These are phyloP conservation scores for Aspergillus niger DNA, from an alignment of 2,329 filamentous ascomycete species.

Conservation along the genomic window DNA sequence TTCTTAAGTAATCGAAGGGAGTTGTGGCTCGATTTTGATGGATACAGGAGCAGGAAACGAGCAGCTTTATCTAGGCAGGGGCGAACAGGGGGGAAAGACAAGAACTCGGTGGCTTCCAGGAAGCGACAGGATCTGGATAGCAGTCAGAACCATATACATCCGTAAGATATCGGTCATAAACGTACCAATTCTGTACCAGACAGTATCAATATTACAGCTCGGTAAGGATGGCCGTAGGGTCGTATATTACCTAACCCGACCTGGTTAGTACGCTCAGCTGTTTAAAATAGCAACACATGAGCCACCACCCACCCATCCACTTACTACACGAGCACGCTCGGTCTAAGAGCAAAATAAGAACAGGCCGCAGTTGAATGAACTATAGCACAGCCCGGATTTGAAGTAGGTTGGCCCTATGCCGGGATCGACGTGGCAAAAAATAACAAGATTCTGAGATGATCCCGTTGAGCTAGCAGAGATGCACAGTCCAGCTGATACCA, in stretches of 20 bases:
- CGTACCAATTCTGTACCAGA: constrained; percentile 14
- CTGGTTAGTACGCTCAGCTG: constrained; percentile 9
- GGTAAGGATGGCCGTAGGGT: background rate
- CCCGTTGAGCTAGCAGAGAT: background rate
- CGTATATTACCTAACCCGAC: constrained; percentile 1
- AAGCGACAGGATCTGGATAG: background rate
- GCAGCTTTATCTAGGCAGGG: background rate
- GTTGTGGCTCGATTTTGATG: background rate
- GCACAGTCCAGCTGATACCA: constrained; percentile 11
- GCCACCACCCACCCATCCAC: constrained; percentile 3
- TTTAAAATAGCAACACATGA: constrained; percentile 18
- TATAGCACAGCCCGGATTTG: background rate
- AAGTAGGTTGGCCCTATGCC: background rate
- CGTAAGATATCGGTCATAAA: background rate
- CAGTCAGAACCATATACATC: constrained; percentile 1
- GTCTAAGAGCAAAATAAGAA: background rate
- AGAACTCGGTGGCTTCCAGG: background rate
- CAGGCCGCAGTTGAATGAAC: background rate
- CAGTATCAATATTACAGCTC: constrained; percentile 12
- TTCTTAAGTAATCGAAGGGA: background rate
- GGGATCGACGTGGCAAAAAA: background rate
- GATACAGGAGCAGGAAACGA: background rate
- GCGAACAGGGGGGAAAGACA: background rate
- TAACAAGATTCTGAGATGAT: background rate
- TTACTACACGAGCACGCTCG: constrained; percentile 6